Evolutionary conservation across 2,329 filamentous ascomycete genomes (phyloP), one percentile per base, ranked within the genome.

Genomic region (Passalora sequoiae): DNA sequence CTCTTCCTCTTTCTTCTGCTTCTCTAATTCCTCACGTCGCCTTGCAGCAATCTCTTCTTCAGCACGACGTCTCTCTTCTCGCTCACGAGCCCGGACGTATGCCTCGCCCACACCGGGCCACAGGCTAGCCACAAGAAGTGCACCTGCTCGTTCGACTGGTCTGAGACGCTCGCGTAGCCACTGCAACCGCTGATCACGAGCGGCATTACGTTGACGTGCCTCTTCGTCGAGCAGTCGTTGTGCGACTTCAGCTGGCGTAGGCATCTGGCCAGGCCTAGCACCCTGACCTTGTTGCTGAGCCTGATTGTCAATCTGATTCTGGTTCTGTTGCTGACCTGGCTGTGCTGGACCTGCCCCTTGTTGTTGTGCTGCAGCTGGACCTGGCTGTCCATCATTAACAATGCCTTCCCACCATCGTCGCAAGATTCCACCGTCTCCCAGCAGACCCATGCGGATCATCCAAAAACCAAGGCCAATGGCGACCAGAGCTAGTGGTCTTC

Each of bases 21-120:
- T 47, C 39, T 57, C 60, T 36, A 59, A 56, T 42, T 60, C 56
- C 45, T 53, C 49, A 22, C 54, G 35, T 17, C 56, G 50, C 24
- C 50, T 41, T 13, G 50, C 52, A 17, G 54, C 57, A 25, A 57
- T 49, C 29, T 57, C 60, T 44, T 59, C 59, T 32, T 60, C 58
- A 9, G 43, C 44, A 25, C 47, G 32, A 25, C 59, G 44, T 36
- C 59, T 45, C 41, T 63, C 62, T 40, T 64, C 63, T 43, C 66
- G 66, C 49, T 74, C 69, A 12, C 73, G 68, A 19, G 74, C 77
- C 49, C 71, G 66, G 10, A 82, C 74, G 58, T 80, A 76, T 6
- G 76, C 67, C 58, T 83, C 79, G 0, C 79, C 78, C 19, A 83
- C 69, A 0, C 79, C 79, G 1, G 79, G 79, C 58, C 79, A 74